Evolutionary conservation across 164 flowering plant genomes (phyloP).

Genomic region (Saururus chinensis): DNA sequence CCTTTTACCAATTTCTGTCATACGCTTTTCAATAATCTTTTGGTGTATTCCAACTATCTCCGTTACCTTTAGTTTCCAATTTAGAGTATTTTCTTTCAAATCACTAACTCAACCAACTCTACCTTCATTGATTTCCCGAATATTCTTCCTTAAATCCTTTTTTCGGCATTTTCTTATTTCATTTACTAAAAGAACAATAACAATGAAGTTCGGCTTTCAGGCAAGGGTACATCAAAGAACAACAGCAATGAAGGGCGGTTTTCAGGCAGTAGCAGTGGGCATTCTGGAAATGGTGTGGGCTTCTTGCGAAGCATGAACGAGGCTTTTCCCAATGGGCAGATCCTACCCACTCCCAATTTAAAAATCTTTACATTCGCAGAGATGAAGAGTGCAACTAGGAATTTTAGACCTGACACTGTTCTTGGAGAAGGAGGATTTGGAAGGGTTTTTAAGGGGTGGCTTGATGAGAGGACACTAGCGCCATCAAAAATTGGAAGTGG

Average conservation of each 20-base stretch:
- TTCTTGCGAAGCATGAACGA: constrained; percentile 12
- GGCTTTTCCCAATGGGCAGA: constrained; percentile 25
- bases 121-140: no score
- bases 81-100: neutral
- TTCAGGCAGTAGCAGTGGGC: constrained; percentile 1
- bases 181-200: neutral
- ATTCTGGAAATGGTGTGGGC: constrained; percentile 1
- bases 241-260: constrained; percentile 2
- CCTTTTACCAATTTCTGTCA: no score
- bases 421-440: constrained; percentile 83
- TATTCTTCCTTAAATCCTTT: no score
- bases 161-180: no score
- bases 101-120: no score
- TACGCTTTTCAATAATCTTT: no score
- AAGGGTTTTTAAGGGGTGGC: constrained; percentile 58
- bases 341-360: constrained; percentile 37
- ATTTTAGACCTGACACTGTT: constrained; percentile 41
- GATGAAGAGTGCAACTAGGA: constrained; percentile 40
- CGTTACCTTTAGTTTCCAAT: no score
- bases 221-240: constrained; percentile 8
- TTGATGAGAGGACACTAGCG: constrained; percentile 36
- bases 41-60: no score
- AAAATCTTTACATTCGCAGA: constrained; percentile 43
- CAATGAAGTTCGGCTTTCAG: neutral
- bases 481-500: constrained; percentile 36